Base-by-base conservation (phyloP, 352 stramenopile species). In the Phytophthora palmivora region DNA sequence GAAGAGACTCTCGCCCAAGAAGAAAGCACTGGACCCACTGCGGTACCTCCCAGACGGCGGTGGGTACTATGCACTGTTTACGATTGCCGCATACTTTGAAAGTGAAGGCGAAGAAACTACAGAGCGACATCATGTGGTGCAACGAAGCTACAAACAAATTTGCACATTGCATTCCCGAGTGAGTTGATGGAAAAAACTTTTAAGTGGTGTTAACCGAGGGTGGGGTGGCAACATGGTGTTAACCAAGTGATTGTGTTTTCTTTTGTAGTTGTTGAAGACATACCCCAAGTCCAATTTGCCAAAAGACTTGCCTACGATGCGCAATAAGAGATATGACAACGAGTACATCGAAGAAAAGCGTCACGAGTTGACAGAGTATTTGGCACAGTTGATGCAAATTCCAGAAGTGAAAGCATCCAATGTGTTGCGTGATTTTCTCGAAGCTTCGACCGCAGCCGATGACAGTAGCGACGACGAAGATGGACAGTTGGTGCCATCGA, bases 321-420 rank as follows among this genome's bases (percentile, higher is more conserved):
- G 79, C 47, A 84, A 79, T 30, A 89, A 90, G 50, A 83, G 81
- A 44, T 87, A 88, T 44, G 78, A 90, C 63, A 87, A 84, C 54
- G 65, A 79, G 42, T 93, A 93, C 71, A 88, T 93, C 52, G 70
- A 89, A 48, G 66, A 88, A n/a, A 93, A 93, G 45, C 68, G 71
- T 5, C 59, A 82, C 65, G 74, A 87, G 26, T 59, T 92, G 39
- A 90, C 87, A 37, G 48, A 42, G 43, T 92, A 91, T 51, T 46
- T 92, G 36, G 50, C 72, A 10, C 52, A 82, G 47, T 47, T 92
- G 28, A 61, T 90, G 49, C 67, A 67, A 9, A 72, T 88, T 19
- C 49, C 73, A 2, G 79, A 89, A 63, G 70, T 92, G n/a, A 73
- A 72, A 14, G 52, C 78, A 11, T 88, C 67, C 28, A 80, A 82